These are phyloP conservation scores for Isochrysis galbana DNA, from an alignment of 78 protist genomes.

Conservation along the genomic window DNA sequence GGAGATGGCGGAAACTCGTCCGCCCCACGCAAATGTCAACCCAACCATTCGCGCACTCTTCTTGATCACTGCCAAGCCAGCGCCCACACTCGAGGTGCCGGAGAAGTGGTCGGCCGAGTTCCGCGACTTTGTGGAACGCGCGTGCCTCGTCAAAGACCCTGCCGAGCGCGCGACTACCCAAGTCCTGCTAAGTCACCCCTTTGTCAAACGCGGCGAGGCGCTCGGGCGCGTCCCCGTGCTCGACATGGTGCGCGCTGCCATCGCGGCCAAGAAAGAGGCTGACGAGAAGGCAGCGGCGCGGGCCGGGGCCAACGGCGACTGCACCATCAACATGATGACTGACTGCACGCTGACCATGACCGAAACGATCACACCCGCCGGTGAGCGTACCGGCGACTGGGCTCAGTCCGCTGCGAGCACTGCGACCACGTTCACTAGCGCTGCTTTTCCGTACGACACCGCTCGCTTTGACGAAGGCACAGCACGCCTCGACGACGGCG, in stretches of 20 bases:
- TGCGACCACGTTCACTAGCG: too few species aligned
- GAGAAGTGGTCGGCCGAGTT: conserved; percentile 13
- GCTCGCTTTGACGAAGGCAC: too few species aligned
- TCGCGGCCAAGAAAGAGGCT: not conserved
- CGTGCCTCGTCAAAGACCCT: conserved; percentile 69
- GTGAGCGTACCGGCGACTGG: too few species aligned
- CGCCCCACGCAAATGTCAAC: conserved; percentile 61
- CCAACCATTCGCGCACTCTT: conserved; percentile 82
- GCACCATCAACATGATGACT: too few species aligned
- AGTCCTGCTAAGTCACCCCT: conserved; percentile 59
- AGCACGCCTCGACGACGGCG: too few species aligned
- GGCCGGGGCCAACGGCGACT: not conserved
- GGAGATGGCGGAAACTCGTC: conserved; percentile 68
- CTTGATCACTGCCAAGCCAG: conserved; percentile 67
- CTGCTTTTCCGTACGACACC: too few species aligned
- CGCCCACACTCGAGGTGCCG: conserved; percentile 59
- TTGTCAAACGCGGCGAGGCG: conserved; percentile 36
- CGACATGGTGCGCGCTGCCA: not conserved
- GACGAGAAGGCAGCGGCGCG: not conserved
- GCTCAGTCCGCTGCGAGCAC: too few species aligned
- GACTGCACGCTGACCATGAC: too few species aligned
- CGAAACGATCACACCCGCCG: too few species aligned
- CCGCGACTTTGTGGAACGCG: conserved; percentile 42
- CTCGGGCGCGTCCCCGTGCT: not conserved
- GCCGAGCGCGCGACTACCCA: conserved; percentile 47